Evolutionary conservation across 345 rosid species (phyloP).

Genomic region (Syzygium jambos): DNA sequence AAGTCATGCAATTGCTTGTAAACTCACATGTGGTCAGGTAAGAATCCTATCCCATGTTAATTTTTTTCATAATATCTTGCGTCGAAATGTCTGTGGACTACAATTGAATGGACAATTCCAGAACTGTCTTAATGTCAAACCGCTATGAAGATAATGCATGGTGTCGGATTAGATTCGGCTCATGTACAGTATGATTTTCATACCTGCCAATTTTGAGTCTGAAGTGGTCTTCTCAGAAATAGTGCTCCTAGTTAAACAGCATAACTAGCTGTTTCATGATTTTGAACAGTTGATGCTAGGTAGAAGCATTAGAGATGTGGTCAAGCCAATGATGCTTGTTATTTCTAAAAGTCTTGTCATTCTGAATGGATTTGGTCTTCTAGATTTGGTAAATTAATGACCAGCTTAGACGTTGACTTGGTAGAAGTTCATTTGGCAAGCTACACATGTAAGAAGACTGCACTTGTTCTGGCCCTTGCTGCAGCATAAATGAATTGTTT

Average conservation of each 20-base stretch:
- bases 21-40: slow-evolving; percentile 95
- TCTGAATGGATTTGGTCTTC: neutral
- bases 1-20: slow-evolving; percentile 97
- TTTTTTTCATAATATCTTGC: neutral
- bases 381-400: neutral
- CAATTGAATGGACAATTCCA: neutral
- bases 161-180: neutral
- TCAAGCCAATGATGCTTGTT: neutral
- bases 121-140: neutral
- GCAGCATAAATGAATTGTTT: neutral
- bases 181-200: neutral
- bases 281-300: neutral
- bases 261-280: neutral
- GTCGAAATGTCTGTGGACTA: neutral
- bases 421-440: neutral
- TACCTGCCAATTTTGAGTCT: neutral
- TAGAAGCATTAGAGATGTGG: neutral
- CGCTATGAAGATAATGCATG: neutral
- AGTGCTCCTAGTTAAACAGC: neutral
- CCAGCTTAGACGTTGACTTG: neutral
- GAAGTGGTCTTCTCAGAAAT: neutral
- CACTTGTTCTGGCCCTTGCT: neutral
- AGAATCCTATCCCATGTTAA: slow-evolving; percentile 19
- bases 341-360: neutral
- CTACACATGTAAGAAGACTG: neutral